Conservation (phyloP, 257 asterid species). For the Plectranthus barbatus region DNA sequence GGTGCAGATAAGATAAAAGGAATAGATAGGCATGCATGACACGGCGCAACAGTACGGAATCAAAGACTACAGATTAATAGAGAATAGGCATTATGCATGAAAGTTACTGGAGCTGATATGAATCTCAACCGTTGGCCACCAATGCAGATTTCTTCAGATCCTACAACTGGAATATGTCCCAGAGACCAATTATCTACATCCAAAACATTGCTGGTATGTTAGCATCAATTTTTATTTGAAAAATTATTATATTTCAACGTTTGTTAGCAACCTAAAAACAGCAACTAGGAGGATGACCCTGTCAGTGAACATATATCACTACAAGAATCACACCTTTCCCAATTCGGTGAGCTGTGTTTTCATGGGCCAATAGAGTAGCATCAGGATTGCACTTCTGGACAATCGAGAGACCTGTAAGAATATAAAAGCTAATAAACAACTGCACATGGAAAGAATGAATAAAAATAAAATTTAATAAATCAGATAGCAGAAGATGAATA, state of each 20-base stretch:
- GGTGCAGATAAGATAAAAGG: not conserved
- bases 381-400: slow-evolving; percentile 82
- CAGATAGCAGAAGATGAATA: not conserved
- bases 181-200: slow-evolving; percentile 80
- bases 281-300: not conserved
- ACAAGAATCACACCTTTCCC: slow-evolving; percentile 44
- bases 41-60: not conserved
- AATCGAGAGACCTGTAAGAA: slow-evolving; percentile 66
- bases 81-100: not conserved
- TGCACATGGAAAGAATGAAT: not conserved
- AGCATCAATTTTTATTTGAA: not conserved
- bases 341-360: slow-evolving; percentile 57
- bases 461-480: not conserved
- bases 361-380: slow-evolving; percentile 79
- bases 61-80: not conserved
- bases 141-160: slow-evolving; percentile 76
- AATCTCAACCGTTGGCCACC: slow-evolving; percentile 72
- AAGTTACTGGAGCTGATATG: slow-evolving; percentile 70
- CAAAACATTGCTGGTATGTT: slow-evolving; percentile 11
- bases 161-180: slow-evolving; percentile 53
- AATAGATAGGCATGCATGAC: not conserved
- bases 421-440: not conserved
- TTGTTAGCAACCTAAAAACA: not conserved
- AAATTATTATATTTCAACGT: not conserved
- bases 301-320: not conserved